Base-by-base conservation (phyloP, 495 filamentous ascomycete genomes). In the Hypoxylon cercidicola region DNA sequence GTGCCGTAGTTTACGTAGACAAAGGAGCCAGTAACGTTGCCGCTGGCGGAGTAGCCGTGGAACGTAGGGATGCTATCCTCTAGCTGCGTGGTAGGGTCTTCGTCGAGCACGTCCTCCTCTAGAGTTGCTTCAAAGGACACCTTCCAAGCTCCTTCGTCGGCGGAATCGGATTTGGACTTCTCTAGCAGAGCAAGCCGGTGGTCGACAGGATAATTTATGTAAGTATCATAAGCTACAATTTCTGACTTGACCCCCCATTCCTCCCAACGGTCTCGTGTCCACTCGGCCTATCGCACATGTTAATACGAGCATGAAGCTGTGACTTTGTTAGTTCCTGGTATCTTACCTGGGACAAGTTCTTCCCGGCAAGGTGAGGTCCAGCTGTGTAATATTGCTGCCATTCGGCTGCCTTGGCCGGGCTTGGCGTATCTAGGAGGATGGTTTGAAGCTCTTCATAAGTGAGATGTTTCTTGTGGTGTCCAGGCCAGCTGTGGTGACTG, bases 321-420 rank as follows among this genome's bases (percentile, higher is more conserved):
- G 6, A 32, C 15, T n/a, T 28, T 30, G 34, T 23, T 10, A 54
- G 34, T 4, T 9, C 11, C 25, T 15, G 6, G 37, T 47, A 9
- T 50, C 60, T 64, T 71, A 77, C 77, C 71, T 80, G 78, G 54
- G 87, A 91, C 44, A 89, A 82, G 68, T 98, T 98, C 81, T 91
- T 90, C 11, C 95, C 95, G 0, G 89, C 91, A 28, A 99, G 79
- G 81, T 99, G 95, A 1, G 91, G 85, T 0, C 95, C 95, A 1
- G 88, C 77, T 0, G 95, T 97, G 68, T 98, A 98, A 76, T 97
- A 98, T 61, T 84, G 77, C 71, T 90, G 94, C 93, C 93, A 97
- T 75, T 96, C 88, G 55, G 84, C 79, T 6, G 85, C 87, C 68
- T 88, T 88, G 23, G 83, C 79, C 43, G 85, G 83, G 28, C 85